Conservation (phyloP, 2,329 filamentous ascomycete species). For the Alternaria hordeiaustralica region DNA sequence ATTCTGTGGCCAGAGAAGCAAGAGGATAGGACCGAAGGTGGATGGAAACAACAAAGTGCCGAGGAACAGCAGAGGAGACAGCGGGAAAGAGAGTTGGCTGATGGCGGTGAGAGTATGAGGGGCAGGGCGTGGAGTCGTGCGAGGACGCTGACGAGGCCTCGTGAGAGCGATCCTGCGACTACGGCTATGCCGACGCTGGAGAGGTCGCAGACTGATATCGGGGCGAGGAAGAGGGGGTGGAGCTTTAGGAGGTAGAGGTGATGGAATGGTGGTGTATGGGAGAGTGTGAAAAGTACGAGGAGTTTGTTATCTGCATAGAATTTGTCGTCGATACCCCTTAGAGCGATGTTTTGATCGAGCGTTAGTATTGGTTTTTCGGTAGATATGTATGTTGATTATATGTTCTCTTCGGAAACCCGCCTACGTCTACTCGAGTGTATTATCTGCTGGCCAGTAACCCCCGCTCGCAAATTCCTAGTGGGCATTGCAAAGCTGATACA, state of each 20-base stretch:
- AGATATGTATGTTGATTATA: background rate
- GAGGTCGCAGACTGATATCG: conserved; percentile 17
- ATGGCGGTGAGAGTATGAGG: conserved; percentile 25
- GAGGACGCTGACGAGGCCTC: conserved; percentile 28
- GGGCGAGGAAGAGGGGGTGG: conserved; percentile 18
- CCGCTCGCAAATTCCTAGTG: background rate
- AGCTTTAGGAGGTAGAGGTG: conserved; percentile 22
- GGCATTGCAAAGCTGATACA: too few relatives aligned
- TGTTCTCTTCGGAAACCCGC: background rate
- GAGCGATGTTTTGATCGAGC: background rate
- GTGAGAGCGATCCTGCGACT: background rate
- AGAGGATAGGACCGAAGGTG: conserved; percentile 67
- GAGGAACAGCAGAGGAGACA: conserved; percentile 36
- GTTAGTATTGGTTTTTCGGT: background rate
- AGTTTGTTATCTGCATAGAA: background rate
- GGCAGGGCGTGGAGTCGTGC: conserved; percentile 28
- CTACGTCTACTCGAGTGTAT: background rate
- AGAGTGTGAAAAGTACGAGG: background rate
- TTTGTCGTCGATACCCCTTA: background rate
- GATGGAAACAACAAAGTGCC: conserved; percentile 53
- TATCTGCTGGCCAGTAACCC: background rate
- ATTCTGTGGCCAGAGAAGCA: conserved; percentile 80
- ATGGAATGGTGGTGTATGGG: background rate
- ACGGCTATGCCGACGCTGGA: conserved; percentile 4
- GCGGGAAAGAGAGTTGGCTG: conserved; percentile 19